Evolutionary conservation across 139 green algal species (phyloP).

Genomic region (Eudorina sp.): DNA sequence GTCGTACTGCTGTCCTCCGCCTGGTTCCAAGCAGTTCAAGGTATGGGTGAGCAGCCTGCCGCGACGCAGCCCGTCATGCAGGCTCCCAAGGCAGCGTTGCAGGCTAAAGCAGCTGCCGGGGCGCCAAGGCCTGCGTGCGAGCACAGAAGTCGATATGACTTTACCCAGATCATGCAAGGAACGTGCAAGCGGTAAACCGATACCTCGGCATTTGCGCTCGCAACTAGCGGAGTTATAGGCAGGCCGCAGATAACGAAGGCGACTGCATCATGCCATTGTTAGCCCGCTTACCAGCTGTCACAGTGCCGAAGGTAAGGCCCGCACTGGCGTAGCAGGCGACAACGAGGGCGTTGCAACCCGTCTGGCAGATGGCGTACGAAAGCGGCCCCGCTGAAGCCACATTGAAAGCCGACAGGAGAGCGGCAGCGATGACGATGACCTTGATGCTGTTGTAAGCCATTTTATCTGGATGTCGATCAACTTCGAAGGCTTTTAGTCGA

Average conservation of each 20-base stretch:
- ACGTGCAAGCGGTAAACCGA: not conserved
- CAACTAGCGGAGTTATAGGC: not conserved
- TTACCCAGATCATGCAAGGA: too few relatives aligned
- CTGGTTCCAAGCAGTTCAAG: too few relatives aligned
- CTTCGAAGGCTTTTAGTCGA: too few relatives aligned
- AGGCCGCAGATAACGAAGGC: not conserved
- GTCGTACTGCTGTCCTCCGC: too few relatives aligned
- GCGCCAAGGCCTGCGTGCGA: not conserved
- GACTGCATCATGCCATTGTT: not conserved
- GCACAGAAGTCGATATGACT: too few relatives aligned
- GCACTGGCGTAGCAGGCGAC: slow-evolving; percentile 58
- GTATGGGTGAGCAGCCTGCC: slow-evolving; percentile 25
- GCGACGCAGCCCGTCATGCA: slow-evolving; percentile 59
- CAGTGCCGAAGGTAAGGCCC: slow-evolving; percentile 53
- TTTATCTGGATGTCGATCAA: slow-evolving; percentile 40
- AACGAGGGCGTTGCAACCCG: slow-evolving; percentile 50
- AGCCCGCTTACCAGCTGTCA: slow-evolving; percentile 50
- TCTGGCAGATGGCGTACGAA: slow-evolving; percentile 56
- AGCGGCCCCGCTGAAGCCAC: slow-evolving; percentile 6
- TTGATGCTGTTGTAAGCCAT: not conserved
- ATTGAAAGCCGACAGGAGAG: not conserved
- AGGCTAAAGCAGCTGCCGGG: slow-evolving; percentile 38
- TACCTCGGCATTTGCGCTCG: not conserved
- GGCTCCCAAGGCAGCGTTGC: slow-evolving; percentile 46
- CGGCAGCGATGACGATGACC: not conserved